Base-by-base conservation (phyloP, 257 asterid species). In the Ilex asprella region DNA sequence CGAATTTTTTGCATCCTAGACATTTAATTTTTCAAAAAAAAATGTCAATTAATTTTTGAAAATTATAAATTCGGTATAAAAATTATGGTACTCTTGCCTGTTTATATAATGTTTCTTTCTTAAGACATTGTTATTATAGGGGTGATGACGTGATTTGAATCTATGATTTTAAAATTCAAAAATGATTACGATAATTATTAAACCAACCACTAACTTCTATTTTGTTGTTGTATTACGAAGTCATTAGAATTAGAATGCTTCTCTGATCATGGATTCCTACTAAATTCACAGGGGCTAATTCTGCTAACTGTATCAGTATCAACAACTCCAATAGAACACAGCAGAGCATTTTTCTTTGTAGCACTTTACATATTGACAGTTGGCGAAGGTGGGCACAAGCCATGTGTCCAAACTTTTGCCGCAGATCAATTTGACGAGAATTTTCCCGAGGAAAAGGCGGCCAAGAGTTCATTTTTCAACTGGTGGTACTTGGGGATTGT, bases 371-470 rank as follows among this genome's bases (percentile, higher is more conserved):
- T 78, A 11, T 55, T 84, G 0, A 58, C 86, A 15, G 39, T 76
- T 9, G 92, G 95, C 15, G 91, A 82, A 55, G 95, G 95, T 12
- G 95, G 95, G 9, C 92, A 86, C 81, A 84, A 84, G 76, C 95
- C 95, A 8, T 86, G 92, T 54, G 87, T 84, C 0, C 92, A 84
- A 49, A 82, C 92, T 6, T 84, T 86, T 10, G 92, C 89, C 7
- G 95, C 95, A 1, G 95, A 86, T 62, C 95, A 86, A 49, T 86
- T 86, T 12, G 83, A 84, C 61, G 92, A 84, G 7, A 74, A 67
- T 6, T 5, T 52, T 55, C 83, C 92, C 0, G 35, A 31, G 2
- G 83, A 82, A 64, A 78, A 77, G 65, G 71, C 32, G 52, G 81
- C 80, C 0, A 86, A 84, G 69, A 73, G 84, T 47, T 84, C 92